Evolutionary conservation across 371 early-diverging fungal genomes (phyloP).

Genomic region (Mucor mucedo): DNA sequence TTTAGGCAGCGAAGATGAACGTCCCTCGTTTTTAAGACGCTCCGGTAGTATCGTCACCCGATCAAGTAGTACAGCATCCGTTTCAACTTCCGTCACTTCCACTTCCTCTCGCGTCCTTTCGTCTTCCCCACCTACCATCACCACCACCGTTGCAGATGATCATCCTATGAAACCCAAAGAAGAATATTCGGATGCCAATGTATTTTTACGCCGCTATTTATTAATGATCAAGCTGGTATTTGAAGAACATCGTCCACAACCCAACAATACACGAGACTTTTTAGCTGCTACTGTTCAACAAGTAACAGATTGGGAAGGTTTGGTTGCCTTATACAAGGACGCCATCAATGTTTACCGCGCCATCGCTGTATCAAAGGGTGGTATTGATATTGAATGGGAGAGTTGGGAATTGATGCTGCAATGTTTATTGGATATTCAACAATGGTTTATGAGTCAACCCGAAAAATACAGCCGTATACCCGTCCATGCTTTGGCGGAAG

Average conservation of each 20-base stretch:
- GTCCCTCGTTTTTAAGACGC: conserved; percentile 67
- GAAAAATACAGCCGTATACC: conserved; percentile 56
- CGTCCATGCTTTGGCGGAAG: conserved; percentile 53
- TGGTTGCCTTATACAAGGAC: conserved; percentile 60
- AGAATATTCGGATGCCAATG: conserved; percentile 55
- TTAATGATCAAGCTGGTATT: conserved; percentile 61
- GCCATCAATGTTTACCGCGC: conserved; percentile 67
- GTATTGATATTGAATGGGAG: conserved; percentile 67
- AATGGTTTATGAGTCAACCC: conserved; percentile 55
- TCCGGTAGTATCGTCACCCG: conserved; percentile 38
- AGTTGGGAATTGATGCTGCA: conserved; percentile 62
- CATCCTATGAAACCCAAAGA: conserved; percentile 10
- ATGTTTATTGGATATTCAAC: conserved; percentile 61
- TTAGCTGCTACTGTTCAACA: conserved; percentile 26
- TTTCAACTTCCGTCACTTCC: conserved; percentile 18
- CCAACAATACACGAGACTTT: conserved; percentile 9
- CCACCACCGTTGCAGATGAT: not conserved
- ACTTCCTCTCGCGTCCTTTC: not conserved
- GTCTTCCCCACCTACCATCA: conserved; percentile 17
- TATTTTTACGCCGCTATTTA: conserved; percentile 64
- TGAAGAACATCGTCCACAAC: conserved; percentile 30
- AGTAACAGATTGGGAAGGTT: conserved; percentile 56
- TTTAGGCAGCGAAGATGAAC: conserved; percentile 69
- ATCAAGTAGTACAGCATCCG: conserved; percentile 46
- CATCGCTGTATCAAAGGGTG: conserved; percentile 55